These are phyloP conservation scores for Ceriops decandra DNA, from an alignment of 345 rosid species.

Conservation along the genomic window DNA sequence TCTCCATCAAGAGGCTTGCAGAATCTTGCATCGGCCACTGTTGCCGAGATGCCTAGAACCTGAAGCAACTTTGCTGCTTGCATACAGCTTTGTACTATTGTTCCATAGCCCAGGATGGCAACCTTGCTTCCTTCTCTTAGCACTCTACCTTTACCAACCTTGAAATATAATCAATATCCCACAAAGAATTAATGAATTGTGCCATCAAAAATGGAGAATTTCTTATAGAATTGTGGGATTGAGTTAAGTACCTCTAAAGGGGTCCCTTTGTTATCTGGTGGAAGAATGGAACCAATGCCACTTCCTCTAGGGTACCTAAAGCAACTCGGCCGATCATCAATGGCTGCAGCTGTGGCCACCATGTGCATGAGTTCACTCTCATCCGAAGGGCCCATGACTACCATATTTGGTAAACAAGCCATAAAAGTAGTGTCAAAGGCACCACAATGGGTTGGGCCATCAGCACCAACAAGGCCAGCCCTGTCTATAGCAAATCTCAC, in stretches of 20 bases:
- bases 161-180: background rate
- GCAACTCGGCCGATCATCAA: slow-evolving; percentile 50
- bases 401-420: slow-evolving; percentile 60
- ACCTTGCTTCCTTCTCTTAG: slow-evolving; percentile 38
- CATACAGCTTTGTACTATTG: slow-evolving; percentile 39
- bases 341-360: slow-evolving; percentile 55
- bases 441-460: slow-evolving; percentile 56
- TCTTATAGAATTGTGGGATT: background rate
- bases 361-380: slow-evolving; percentile 53
- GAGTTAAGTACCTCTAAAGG: slow-evolving; percentile 34
- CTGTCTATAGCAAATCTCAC: slow-evolving; percentile 51
- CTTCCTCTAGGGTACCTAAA: slow-evolving; percentile 53
- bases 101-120: slow-evolving; percentile 46
- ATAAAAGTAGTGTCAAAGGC: slow-evolving; percentile 51
- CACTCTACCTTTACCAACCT: slow-evolving; percentile 50
- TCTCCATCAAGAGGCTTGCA: slow-evolving; percentile 46
- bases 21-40: slow-evolving; percentile 53
- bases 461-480: slow-evolving; percentile 51
- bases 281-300: slow-evolving; percentile 39
- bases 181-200: background rate
- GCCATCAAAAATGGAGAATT: background rate
- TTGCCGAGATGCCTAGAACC: slow-evolving; percentile 22
- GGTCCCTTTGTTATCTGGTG: slow-evolving; percentile 43
- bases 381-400: slow-evolving; percentile 54
- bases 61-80: slow-evolving; percentile 35